Conservation (phyloP, 2,329 filamentous ascomycete genomes). For the Aspergillus sp. region DNA sequence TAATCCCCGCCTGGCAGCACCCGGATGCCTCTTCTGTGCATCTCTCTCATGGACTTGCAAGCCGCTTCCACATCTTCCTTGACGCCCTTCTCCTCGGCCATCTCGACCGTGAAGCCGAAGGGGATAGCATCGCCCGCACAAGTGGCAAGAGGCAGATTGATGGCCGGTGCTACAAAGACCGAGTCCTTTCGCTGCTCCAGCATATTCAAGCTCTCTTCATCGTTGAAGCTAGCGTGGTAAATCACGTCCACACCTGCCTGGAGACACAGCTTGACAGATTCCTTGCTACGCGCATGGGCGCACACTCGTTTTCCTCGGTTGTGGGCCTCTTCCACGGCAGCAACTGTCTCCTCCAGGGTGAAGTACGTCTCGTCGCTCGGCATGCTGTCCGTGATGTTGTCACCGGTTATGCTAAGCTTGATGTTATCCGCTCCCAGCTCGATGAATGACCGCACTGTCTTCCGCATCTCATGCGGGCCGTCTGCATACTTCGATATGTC, state of each 20-base stretch:
- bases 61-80: slow-evolving; percentile 44
- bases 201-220: background rate
- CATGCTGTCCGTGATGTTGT: background rate
- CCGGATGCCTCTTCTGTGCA: slow-evolving; percentile 47
- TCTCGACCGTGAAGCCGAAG: background rate
- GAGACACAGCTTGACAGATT: background rate
- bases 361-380: slow-evolving; percentile 4
- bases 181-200: slow-evolving; percentile 2
- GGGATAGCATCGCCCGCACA: background rate
- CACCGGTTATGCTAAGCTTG: slow-evolving; percentile 4
- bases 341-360: slow-evolving; percentile 1
- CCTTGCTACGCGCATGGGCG: slow-evolving; percentile 1
- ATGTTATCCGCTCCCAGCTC: slow-evolving; percentile 1
- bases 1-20: slow-evolving; percentile 50
- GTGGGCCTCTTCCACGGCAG: slow-evolving; percentile 4
- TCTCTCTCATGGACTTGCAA: slow-evolving; percentile 42
- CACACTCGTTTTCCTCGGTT: slow-evolving; percentile 1
- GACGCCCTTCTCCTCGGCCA: slow-evolving; percentile 45
- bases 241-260: background rate
- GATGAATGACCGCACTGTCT: slow-evolving; percentile 19
- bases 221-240: slow-evolving; percentile 4
- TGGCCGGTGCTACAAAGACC: background rate
- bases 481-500: slow-evolving; percentile 26
- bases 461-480: slow-evolving; percentile 44
- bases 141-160: background rate